Conservation (phyloP, 495 filamentous ascomycete species). For the Aspergillus sparsus region DNA sequence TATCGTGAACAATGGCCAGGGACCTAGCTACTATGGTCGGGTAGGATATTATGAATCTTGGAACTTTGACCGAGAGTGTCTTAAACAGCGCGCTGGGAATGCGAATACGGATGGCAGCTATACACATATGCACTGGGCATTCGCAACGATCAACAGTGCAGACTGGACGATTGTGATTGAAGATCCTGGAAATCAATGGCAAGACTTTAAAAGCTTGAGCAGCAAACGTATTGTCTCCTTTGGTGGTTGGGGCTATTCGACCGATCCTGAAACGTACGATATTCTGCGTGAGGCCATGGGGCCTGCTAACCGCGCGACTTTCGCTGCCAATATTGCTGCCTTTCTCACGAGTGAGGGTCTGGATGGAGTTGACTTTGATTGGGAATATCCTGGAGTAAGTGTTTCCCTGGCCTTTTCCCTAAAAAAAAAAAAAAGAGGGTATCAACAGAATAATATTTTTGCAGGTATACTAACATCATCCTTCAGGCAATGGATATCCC, state of each 20-base stretch:
- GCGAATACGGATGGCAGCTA: slow-evolving; percentile 22
- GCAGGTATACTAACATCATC: too few relatives aligned
- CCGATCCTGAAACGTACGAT: slow-evolving; percentile 32
- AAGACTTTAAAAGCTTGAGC: slow-evolving; percentile 20
- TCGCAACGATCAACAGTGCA: slow-evolving; percentile 34
- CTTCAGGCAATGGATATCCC: slow-evolving; percentile 35
- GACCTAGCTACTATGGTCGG: not conserved
- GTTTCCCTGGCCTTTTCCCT: too few relatives aligned
- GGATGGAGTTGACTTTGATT: slow-evolving; percentile 11
- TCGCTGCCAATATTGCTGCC: slow-evolving; percentile 20
- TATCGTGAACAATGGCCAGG: slow-evolving; percentile 31
- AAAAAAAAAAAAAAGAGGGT: too few relatives aligned
- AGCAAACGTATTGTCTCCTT: slow-evolving; percentile 36
- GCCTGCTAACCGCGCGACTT: not conserved
- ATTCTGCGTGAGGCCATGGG: slow-evolving; percentile 38
- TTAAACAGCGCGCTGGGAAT: not conserved
- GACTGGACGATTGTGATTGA: slow-evolving; percentile 26
- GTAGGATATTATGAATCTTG: slow-evolving; percentile 27
- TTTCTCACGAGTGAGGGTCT: not conserved
- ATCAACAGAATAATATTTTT: too few relatives aligned
- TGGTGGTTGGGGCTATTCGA: slow-evolving; percentile 51
- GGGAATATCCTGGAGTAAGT: slow-evolving; percentile 12
- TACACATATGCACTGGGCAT: slow-evolving; percentile 48
- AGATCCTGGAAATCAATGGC: slow-evolving; percentile 21
- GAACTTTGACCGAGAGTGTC: not conserved